Evolutionary conservation across 2,329 filamentous ascomycete genomes (phyloP).

Genomic region (Aspergillus neotritici): DNA sequence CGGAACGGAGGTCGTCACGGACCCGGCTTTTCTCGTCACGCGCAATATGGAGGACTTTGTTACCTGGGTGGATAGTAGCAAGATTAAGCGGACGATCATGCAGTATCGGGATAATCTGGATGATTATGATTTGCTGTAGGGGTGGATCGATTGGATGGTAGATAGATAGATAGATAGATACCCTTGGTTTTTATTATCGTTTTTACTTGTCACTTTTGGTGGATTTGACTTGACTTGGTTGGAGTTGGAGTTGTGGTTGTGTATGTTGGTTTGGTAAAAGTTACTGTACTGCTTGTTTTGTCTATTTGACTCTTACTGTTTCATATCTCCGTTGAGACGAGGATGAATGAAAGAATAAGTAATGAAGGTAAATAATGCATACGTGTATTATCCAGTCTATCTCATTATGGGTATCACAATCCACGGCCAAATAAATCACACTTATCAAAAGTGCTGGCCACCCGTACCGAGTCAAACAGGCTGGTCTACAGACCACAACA

Average conservation of each 20-base stretch:
- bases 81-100: constrained; percentile 95
- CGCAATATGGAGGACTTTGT: constrained; percentile 92
- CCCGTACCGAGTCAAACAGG: neutral
- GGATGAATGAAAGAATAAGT: too few species aligned
- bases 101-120: constrained; percentile 92
- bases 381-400: constrained; percentile 8
- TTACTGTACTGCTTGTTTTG: too few species aligned
- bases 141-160: neutral
- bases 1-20: constrained; percentile 82
- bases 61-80: constrained; percentile 91
- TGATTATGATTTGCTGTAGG: constrained; percentile 82
- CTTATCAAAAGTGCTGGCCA: neutral
- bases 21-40: constrained; percentile 83
- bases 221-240: too few species aligned
- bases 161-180: constrained; percentile 3
- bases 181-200: constrained; percentile 8
- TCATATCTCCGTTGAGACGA: too few species aligned
- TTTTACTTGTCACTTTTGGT: neutral
- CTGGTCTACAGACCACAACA: neutral
- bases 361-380: neutral
- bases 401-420: constrained; percentile 16
- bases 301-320: too few species aligned
- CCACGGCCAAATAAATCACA: too few species aligned
- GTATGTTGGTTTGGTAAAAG: neutral
- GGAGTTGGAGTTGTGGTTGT: too few species aligned